phyloP scores from a whole-genome alignment of 495 filamentous ascomycete genomes.

The Penicillium mononematosum region DNA sequence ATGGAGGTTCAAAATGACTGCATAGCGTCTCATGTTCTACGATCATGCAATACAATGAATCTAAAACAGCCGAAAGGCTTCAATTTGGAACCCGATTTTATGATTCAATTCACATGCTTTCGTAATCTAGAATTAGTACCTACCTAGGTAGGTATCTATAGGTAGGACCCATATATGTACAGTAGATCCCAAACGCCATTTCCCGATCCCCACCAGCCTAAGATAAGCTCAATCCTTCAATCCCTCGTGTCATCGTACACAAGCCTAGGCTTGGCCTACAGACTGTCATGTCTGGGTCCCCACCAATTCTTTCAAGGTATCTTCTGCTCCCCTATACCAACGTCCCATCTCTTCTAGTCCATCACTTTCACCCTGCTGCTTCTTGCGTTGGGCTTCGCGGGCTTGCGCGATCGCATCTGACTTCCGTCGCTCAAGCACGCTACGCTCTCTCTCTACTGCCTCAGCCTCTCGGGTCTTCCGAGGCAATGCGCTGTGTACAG shows the following conservation, averaged over 20 bases:
- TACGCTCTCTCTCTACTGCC: slow-evolving; percentile 66
- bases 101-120: slow-evolving; percentile 4
- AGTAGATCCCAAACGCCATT: slow-evolving; percentile 29
- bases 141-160: background rate
- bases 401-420: slow-evolving; percentile 66
- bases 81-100: slow-evolving; percentile 35
- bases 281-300: slow-evolving; percentile 39
- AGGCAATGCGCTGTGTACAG: slow-evolving; percentile 63
- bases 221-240: slow-evolving; percentile 21
- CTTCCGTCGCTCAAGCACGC: slow-evolving; percentile 68
- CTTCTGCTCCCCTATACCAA: slow-evolving; percentile 76
- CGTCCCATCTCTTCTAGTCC: slow-evolving; percentile 79
- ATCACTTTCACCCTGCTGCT: slow-evolving; percentile 70
- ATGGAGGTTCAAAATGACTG: slow-evolving; percentile 45
- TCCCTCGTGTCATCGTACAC: slow-evolving; percentile 19
- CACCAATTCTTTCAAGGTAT: slow-evolving; percentile 64
- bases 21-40: slow-evolving; percentile 48
- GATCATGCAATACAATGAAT: slow-evolving; percentile 47
- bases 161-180: slow-evolving; percentile 12
- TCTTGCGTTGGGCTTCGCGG: slow-evolving; percentile 75
- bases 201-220: slow-evolving; percentile 12
- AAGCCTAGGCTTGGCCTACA: background rate
- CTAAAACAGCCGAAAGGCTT: slow-evolving; percentile 41
- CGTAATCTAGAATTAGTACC: background rate
- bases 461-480: slow-evolving; percentile 71